Conservation (phyloP, 306 rosid genomes). For the Medicago lupulina region DNA sequence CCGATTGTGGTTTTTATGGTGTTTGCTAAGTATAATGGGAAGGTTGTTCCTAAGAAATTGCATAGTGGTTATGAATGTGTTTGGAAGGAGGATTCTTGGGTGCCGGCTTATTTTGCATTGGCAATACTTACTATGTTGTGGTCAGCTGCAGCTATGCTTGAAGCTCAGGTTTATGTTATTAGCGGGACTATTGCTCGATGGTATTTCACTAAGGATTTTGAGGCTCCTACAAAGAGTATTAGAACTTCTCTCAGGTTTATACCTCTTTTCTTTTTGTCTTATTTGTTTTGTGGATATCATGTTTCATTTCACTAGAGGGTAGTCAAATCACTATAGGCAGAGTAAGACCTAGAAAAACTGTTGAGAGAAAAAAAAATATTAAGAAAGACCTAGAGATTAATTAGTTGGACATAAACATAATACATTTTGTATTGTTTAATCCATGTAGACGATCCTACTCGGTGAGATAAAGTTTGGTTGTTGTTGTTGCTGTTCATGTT, state of each 20-base stretch:
- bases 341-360: too few relatives aligned
- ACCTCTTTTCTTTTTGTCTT: neutral
- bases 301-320: neutral
- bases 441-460: too few relatives aligned
- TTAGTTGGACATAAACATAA: too few relatives aligned
- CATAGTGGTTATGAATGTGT: conserved; percentile 63
- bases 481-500: too few relatives aligned
- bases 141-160: conserved; percentile 79
- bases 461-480: too few relatives aligned
- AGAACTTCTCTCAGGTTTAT: conserved; percentile 80
- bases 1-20: conserved; percentile 85
- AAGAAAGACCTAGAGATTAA: too few relatives aligned
- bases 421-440: too few relatives aligned
- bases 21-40: conserved; percentile 76
- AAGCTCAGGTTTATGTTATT: conserved; percentile 84
- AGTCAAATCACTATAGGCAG: too few relatives aligned
- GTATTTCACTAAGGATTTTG: conserved; percentile 75
- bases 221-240: conserved; percentile 58
- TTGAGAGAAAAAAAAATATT: too few relatives aligned
- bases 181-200: conserved; percentile 90
- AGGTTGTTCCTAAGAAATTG: conserved; percentile 49
- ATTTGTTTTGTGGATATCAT: conserved; percentile 18
- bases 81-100: conserved; percentile 93
- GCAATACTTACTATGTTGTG: conserved; percentile 90
- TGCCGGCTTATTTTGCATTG: conserved; percentile 83